Conservation (phyloP, 2,329 filamentous ascomycete species). For the Fusarium tupiense region DNA sequence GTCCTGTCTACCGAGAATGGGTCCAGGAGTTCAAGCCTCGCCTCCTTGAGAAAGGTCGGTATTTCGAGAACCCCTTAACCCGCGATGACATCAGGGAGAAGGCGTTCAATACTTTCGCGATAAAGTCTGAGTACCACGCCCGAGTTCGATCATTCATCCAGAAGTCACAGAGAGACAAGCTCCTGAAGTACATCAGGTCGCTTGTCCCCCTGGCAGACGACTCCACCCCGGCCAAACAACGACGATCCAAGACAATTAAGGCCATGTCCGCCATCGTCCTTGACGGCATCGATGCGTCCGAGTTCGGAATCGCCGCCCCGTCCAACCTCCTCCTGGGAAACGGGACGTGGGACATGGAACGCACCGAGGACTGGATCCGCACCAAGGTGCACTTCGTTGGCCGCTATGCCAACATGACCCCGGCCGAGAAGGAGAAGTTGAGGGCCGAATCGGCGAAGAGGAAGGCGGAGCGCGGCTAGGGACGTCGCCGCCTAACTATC, state of each 20-base stretch:
- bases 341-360: constrained; percentile 57
- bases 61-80: constrained; percentile 40
- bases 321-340: constrained; percentile 46
- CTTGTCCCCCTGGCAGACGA: constrained; percentile 44
- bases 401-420: not conserved
- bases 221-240: not conserved
- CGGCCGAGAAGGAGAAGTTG: not conserved
- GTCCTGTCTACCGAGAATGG: constrained; percentile 69
- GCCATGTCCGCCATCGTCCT: constrained; percentile 63
- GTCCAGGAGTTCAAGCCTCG: constrained; percentile 70
- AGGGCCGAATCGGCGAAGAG: not conserved
- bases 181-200: constrained; percentile 52
- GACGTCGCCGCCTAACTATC: not conserved
- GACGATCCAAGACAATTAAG: constrained; percentile 38
- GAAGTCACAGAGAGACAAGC: constrained; percentile 54
- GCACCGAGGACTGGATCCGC: not conserved
- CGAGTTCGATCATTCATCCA: constrained; percentile 49
- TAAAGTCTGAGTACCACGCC: constrained; percentile 55
- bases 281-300: constrained; percentile 48
- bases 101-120: constrained; percentile 63
- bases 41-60: constrained; percentile 54
- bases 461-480: not conserved
- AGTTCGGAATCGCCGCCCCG: constrained; percentile 48
- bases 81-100: constrained; percentile 61
- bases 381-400: not conserved